A percentile compares a stretch with the other conserved stretches of the same genome.
phyloP scores from a whole-genome alignment of 1,139 yeast genomes.

The Sugiyamaella xylanicola region DNA sequence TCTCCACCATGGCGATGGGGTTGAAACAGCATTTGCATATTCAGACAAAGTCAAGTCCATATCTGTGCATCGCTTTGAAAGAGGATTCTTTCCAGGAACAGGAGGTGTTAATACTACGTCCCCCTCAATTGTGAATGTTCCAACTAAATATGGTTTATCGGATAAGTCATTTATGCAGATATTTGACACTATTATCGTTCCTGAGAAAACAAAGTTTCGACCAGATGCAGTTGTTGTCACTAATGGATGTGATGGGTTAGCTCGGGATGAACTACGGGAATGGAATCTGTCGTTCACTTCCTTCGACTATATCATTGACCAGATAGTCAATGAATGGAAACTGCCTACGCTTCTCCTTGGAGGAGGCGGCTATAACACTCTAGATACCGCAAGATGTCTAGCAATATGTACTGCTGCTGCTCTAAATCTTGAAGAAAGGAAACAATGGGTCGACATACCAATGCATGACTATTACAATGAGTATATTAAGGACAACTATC shows the following conservation, averaged over 20 bases:
- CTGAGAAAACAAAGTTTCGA: constrained; percentile 44
- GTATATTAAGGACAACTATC: constrained; percentile 52
- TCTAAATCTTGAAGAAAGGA: constrained; percentile 26
- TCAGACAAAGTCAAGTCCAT: constrained; percentile 61
- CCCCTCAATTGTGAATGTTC: constrained; percentile 53
- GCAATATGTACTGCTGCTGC: constrained; percentile 54
- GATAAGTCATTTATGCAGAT: constrained; percentile 50
- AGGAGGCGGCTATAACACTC: constrained; percentile 76
- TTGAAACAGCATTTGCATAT: constrained; percentile 62
- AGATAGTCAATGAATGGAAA: constrained; percentile 40
- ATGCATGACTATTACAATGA: constrained; percentile 53
- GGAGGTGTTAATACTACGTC: constrained; percentile 43
- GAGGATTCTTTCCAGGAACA: constrained; percentile 76
- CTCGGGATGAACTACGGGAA: constrained; percentile 58
- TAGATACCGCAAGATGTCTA: constrained; percentile 68
- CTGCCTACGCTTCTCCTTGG: constrained; percentile 57
- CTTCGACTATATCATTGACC: constrained; percentile 45
- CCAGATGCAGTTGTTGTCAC: constrained; percentile 65
- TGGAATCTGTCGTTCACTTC: constrained; percentile 70
- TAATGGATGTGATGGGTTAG: constrained; percentile 73
- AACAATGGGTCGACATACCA: constrained; percentile 50
- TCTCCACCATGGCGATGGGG: constrained; percentile 82
- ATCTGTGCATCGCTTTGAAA: constrained; percentile 64
- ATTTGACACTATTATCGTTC: constrained; percentile 49
- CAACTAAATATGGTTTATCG: constrained; percentile 57